Conservation (phyloP, 106 monocot species). For the Hemerocallis citrina region DNA sequence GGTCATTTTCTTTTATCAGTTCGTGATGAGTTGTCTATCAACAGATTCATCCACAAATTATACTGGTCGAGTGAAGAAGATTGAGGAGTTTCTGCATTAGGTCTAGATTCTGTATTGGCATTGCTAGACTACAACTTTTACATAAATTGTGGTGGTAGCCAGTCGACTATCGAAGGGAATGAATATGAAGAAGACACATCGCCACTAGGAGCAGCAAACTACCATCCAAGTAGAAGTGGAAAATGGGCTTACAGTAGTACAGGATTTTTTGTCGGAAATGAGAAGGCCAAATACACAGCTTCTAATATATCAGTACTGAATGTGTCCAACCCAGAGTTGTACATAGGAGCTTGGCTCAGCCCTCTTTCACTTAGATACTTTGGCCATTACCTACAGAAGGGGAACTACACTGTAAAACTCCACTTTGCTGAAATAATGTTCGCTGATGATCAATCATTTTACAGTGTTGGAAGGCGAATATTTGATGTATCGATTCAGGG, state of each 20-base stretch:
- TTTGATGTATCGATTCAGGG: slow-evolving; percentile 63
- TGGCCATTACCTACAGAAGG: slow-evolving; percentile 43
- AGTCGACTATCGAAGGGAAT: slow-evolving; percentile 16
- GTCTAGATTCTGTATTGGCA: too few species aligned
- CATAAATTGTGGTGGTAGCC: slow-evolving; percentile 56
- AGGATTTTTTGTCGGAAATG: slow-evolving; percentile 24
- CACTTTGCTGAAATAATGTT: slow-evolving; percentile 59
- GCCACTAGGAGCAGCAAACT: slow-evolving; percentile 8
- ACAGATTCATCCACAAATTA: too few species aligned
- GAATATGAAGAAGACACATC: slow-evolving; percentile 29
- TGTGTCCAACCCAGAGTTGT: slow-evolving; percentile 25
- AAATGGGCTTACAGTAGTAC: slow-evolving; percentile 57
- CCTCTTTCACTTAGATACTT: slow-evolving; percentile 46
- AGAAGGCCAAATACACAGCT: slow-evolving; percentile 11
- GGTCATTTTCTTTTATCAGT: too few species aligned
- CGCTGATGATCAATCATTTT: slow-evolving; percentile 25
- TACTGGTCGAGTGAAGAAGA: too few species aligned
- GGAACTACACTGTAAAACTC: slow-evolving; percentile 38
- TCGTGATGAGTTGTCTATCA: too few species aligned
- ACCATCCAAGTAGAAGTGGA: slow-evolving; percentile 6
- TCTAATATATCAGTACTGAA: slow-evolving; percentile 18
- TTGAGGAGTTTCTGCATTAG: too few species aligned
- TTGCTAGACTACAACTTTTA: slow-evolving; percentile 31
- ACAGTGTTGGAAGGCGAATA: slow-evolving; percentile 32
- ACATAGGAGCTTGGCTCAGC: slow-evolving; percentile 31